Conservation (phyloP, 768 basidiomycete genomes). For the Podaxis sp. region DNA sequence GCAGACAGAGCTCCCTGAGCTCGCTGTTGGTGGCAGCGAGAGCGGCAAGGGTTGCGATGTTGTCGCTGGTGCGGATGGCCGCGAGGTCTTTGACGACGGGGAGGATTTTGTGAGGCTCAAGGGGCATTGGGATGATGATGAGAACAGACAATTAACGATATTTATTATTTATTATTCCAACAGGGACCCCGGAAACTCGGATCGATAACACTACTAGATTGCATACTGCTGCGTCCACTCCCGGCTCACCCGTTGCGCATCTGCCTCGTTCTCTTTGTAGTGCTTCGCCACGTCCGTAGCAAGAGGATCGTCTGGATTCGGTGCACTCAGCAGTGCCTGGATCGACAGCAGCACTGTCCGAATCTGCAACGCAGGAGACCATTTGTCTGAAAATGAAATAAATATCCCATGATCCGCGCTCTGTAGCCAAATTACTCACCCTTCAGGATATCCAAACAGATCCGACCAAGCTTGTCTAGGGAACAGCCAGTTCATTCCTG, state of each 20-base stretch:
- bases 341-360: conserved; percentile 95
- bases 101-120: conserved; percentile 10
- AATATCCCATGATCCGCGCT: not conserved
- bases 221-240: conserved; percentile 97
- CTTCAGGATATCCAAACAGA: conserved; percentile 98
- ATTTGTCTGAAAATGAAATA: conserved; percentile 70
- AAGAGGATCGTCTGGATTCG: conserved; percentile 95
- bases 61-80: conserved; percentile 16
- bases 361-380: conserved; percentile 98
- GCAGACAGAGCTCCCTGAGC: conserved; percentile 28
- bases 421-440: conserved; percentile 43
- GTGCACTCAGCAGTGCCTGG: conserved; percentile 94
- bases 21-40: conserved; percentile 28
- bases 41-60: conserved; percentile 21
- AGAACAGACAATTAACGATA: conserved; percentile 2
- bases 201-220: conserved; percentile 15
- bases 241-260: conserved; percentile 86
- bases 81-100: conserved; percentile 24
- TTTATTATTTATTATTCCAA: conserved; percentile 10
- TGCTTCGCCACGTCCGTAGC: conserved; percentile 97
- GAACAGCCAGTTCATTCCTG: conserved; percentile 7
- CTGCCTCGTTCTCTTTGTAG: conserved; percentile 96
- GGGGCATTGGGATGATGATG: conserved; percentile 8
- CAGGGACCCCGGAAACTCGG: conserved; percentile 13
- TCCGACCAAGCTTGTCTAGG: conserved; percentile 95